Percentiles rank a stretch among this genome's conserved stretches.
phyloP scores from a whole-genome alignment of 148 eudicot species.

The Silene latifolia region DNA sequence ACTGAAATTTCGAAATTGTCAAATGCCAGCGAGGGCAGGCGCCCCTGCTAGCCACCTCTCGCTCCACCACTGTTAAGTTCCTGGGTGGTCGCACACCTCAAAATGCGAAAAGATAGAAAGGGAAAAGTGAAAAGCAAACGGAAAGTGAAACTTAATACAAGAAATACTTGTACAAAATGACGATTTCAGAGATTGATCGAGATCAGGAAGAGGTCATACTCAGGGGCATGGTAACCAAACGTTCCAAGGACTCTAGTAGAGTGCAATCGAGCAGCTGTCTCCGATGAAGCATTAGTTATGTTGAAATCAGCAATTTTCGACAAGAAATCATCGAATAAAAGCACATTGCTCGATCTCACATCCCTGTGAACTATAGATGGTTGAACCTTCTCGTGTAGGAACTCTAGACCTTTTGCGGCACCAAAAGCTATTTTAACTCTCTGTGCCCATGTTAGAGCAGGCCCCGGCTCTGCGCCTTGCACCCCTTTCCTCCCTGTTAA shows the following conservation, averaged over 20 bases:
- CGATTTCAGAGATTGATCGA: not conserved
- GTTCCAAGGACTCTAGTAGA: constrained; percentile 75
- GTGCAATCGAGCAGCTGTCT: constrained; percentile 71
- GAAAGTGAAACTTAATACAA: too few relatives aligned
- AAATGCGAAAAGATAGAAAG: too few relatives aligned
- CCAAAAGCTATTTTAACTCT: constrained; percentile 66
- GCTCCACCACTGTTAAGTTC: too few relatives aligned
- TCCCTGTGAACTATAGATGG: constrained; percentile 71
- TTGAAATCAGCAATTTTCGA: constrained; percentile 70
- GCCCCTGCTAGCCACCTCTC: too few relatives aligned
- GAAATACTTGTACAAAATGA: not conserved
- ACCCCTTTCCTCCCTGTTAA: constrained; percentile 19
- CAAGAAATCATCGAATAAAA: constrained; percentile 50
- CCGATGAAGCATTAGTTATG: constrained; percentile 57
- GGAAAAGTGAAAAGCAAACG: too few relatives aligned
- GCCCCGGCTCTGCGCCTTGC: constrained; percentile 75
- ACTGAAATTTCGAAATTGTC: too few relatives aligned
- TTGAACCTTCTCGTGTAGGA: constrained; percentile 66
- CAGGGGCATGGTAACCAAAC: constrained; percentile 82
- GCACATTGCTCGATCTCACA: constrained; percentile 71
- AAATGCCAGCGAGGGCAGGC: too few relatives aligned
- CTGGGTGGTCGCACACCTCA: too few relatives aligned
- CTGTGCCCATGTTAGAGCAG: constrained; percentile 54
- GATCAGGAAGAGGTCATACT: constrained; percentile 31
- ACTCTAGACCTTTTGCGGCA: constrained; percentile 72